Percentiles rank a stretch among this genome's conserved stretches.
Evolutionary conservation across 1,139 yeast species (phyloP).

Genomic region (Suhomyces anneliseae): DNA sequence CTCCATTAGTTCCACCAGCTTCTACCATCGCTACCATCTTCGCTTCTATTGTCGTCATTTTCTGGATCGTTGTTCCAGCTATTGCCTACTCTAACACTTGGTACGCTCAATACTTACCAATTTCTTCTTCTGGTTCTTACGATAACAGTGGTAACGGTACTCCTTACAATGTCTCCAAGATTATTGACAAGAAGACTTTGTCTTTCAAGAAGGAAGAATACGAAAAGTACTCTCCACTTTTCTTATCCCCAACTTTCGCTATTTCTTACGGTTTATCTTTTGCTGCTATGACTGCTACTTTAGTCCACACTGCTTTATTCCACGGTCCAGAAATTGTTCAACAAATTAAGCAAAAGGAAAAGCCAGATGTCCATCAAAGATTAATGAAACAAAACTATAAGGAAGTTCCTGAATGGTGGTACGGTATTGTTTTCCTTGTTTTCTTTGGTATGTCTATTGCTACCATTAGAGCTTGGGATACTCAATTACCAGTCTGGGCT

Average conservation of each 20-base stretch:
- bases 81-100: slow-evolving; percentile 42
- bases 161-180: slow-evolving; percentile 37
- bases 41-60: slow-evolving; percentile 28
- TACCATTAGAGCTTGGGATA: slow-evolving; percentile 42
- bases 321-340: slow-evolving; percentile 54
- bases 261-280: slow-evolving; percentile 62
- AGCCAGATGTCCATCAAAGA: slow-evolving; percentile 63
- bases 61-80: slow-evolving; percentile 46
- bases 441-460: slow-evolving; percentile 44
- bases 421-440: slow-evolving; percentile 37
- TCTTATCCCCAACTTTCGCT: slow-evolving; percentile 62
- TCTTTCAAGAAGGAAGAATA: slow-evolving; percentile 51
- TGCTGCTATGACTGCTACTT: slow-evolving; percentile 61
- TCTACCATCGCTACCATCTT: slow-evolving; percentile 54
- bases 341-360: slow-evolving; percentile 44
- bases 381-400: slow-evolving; percentile 54
- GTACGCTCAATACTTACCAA: slow-evolving; percentile 47
- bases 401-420: slow-evolving; percentile 74
- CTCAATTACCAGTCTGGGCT: slow-evolving; percentile 44
- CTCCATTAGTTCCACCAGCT: slow-evolving; percentile 71
- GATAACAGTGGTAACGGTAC: slow-evolving; percentile 33
- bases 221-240: slow-evolving; percentile 55
- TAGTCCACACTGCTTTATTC: slow-evolving; percentile 54
- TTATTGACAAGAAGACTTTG: slow-evolving; percentile 40
- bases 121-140: slow-evolving; percentile 39